phyloP scores from a whole-genome alignment of 1,284 basidiomycete species.

The Boletus semigastroideus region DNA sequence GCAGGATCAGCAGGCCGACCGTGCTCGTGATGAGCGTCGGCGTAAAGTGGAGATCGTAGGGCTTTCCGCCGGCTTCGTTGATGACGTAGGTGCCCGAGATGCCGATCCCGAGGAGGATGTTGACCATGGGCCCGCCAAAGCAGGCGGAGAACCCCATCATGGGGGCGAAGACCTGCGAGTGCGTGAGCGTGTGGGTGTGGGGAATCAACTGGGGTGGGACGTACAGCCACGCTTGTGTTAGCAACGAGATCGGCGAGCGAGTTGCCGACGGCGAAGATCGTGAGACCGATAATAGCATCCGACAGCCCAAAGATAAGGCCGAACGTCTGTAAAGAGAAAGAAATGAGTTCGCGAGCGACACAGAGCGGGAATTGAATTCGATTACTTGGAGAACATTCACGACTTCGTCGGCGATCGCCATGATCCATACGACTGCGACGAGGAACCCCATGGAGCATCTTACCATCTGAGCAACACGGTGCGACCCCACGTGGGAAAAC shows the following conservation, averaged over 20 bases:
- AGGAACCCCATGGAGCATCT: slow-evolving; percentile 88
- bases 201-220: slow-evolving; percentile 22
- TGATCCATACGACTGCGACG: slow-evolving; percentile 91
- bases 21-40: slow-evolving; percentile 84
- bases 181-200: background rate
- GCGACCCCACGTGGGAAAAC: slow-evolving; percentile 61
- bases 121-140: slow-evolving; percentile 95
- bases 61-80: slow-evolving; percentile 48
- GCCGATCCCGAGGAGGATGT: slow-evolving; percentile 89
- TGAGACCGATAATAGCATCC: slow-evolving; percentile 96
- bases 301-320: slow-evolving; percentile 93
- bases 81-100: slow-evolving; percentile 77
- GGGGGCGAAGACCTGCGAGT: slow-evolving; percentile 67
- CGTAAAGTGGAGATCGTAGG: slow-evolving; percentile 76
- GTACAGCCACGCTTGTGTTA: slow-evolving; percentile 88
- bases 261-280: slow-evolving; percentile 95
- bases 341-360: slow-evolving; percentile 4
- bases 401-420: slow-evolving; percentile 93
- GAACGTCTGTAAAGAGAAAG: slow-evolving; percentile 60
- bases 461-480: slow-evolving; percentile 62
- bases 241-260: slow-evolving; percentile 96
- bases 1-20: slow-evolving; percentile 72
- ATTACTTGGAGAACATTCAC: slow-evolving; percentile 81
- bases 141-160: slow-evolving; percentile 94
- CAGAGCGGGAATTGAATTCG: slow-evolving; percentile 12